Percentiles rank a stretch among this genome's conserved stretches.
phyloP scores from a whole-genome alignment of 148 eudicot species.

The Diospyros kaki region DNA sequence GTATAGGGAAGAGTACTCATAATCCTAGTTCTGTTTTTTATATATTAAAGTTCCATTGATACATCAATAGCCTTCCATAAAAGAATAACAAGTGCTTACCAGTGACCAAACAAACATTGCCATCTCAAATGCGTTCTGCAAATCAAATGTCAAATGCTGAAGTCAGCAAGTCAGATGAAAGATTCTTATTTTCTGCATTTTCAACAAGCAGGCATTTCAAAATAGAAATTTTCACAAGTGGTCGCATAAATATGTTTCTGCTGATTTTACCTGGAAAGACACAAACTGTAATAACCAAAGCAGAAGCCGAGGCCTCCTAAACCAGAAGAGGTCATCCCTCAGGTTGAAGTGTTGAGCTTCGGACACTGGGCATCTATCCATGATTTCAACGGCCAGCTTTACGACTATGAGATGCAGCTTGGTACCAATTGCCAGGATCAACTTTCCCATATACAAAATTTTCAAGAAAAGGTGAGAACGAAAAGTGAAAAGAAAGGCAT shows the following conservation, averaged over 20 bases:
- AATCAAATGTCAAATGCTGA: slow-evolving; percentile 13
- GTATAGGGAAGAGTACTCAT: too few species aligned
- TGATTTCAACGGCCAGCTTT: slow-evolving; percentile 67
- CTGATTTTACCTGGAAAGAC: slow-evolving; percentile 57
- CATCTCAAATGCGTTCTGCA: slow-evolving; percentile 87
- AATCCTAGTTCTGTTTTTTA: too few species aligned
- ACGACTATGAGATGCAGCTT: slow-evolving; percentile 72
- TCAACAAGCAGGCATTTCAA: neutral
- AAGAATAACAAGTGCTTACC: slow-evolving; percentile 31
- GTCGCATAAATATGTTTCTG: neutral
- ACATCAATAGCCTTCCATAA: too few species aligned
- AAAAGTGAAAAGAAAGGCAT: neutral
- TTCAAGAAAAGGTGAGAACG: neutral
- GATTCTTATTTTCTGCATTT: neutral
- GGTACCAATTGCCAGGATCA: slow-evolving; percentile 56
- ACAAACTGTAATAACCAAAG: slow-evolving; percentile 62
- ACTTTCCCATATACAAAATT: slow-evolving; percentile 21
- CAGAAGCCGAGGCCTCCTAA: slow-evolving; percentile 62
- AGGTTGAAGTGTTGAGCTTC: slow-evolving; percentile 44
- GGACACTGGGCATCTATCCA: slow-evolving; percentile 35
- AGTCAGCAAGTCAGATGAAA: slow-evolving; percentile 7
- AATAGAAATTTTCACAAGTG: neutral
- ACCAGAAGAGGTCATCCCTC: slow-evolving; percentile 86
- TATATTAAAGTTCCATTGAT: too few species aligned
- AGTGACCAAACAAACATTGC: slow-evolving; percentile 69